Evolutionary conservation across 306 rosid genomes (phyloP), one percentile per base, ranked within the genome.

Genomic region (Corylus heterophylla): DNA sequence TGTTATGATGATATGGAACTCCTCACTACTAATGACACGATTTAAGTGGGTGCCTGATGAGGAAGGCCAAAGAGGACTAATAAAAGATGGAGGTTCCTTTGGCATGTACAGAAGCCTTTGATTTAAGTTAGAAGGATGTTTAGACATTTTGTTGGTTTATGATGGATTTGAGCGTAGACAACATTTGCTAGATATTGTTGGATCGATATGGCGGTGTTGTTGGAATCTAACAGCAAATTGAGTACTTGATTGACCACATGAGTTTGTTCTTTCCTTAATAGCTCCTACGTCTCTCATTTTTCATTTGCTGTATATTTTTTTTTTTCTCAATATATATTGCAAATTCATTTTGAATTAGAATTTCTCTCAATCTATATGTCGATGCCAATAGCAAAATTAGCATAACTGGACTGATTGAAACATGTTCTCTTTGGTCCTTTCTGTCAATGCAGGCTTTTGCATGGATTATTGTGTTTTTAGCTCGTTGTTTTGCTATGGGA

Each of bases 401-500:
- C 18, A 44, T 27, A 27, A 45, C 18, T 47, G 39, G 12, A 35
- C 35, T 55, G 63, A 76, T 55, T 20, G 48, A 71, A 69, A 3
- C 35, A 62, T 51, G 55, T 54, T 22, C 55, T 70, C n/a, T 75
- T 13, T 58, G 25, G 12, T 80, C 50, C 48, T 51, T 22, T 75
- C 25, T 61, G 66, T 73, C 49, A 39, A 31, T 85, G 86, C 88
- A 85, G 88, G 84, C 79, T 61, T 68, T 76, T 47, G 44, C 48
- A 11, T 55, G 76, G 83, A 75, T 54, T 84, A 42, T 69, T 59
- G 69, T 75, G 62, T 81, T 22, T 22, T 59, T 49, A 54, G 68
- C 81, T 17, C 69, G 82, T 82, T 76, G 64, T 67, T 85, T 22
- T 82, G 83, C 82, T 75, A 51, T 17, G 80, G 82, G 59, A 73